Evolutionary conservation across 768 basidiomycete genomes (phyloP).

Genomic region (Leccinellum albellum): DNA sequence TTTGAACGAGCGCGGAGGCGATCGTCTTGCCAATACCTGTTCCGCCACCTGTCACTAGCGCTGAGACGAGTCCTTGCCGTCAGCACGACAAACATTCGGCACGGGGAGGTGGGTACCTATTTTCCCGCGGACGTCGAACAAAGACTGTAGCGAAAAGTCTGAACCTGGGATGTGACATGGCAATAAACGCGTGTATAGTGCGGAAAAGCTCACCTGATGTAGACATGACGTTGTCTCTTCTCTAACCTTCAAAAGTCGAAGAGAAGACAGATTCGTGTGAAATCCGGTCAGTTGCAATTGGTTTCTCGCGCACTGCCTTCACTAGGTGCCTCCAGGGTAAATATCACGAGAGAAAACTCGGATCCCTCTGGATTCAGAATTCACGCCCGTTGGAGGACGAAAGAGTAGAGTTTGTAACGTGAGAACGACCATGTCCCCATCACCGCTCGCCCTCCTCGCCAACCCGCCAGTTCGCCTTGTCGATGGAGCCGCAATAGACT

Average conservation of each 20-base stretch:
- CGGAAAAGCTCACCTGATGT: conserved; percentile 3
- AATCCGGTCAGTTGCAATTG: neutral
- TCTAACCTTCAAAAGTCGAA: too few relatives aligned
- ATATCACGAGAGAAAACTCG: too few relatives aligned
- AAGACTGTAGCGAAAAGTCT: conserved; percentile 51
- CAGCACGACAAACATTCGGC: neutral
- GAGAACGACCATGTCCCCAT: conserved; percentile 12
- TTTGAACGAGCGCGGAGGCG: conserved; percentile 75
- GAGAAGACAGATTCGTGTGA: neutral
- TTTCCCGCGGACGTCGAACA: conserved; percentile 69
- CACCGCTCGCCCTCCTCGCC: conserved; percentile 46
- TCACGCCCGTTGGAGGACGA: too few relatives aligned
- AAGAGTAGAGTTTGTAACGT: too few relatives aligned
- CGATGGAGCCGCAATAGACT: conserved; percentile 74
- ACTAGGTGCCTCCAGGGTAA: too few relatives aligned
- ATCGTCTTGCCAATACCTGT: conserved; percentile 85
- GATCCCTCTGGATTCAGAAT: too few relatives aligned
- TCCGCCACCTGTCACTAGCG: conserved; percentile 79
- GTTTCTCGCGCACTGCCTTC: neutral
- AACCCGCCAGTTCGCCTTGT: conserved; percentile 61
- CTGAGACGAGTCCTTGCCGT: conserved; percentile 31
- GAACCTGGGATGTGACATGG: neutral
- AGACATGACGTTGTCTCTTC: conserved; percentile 9
- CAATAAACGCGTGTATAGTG: neutral
- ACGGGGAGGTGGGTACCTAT: conserved; percentile 44